Evolutionary conservation across 148 eudicot species (phyloP).

Genomic region (Fagopyrum homotropicum): DNA sequence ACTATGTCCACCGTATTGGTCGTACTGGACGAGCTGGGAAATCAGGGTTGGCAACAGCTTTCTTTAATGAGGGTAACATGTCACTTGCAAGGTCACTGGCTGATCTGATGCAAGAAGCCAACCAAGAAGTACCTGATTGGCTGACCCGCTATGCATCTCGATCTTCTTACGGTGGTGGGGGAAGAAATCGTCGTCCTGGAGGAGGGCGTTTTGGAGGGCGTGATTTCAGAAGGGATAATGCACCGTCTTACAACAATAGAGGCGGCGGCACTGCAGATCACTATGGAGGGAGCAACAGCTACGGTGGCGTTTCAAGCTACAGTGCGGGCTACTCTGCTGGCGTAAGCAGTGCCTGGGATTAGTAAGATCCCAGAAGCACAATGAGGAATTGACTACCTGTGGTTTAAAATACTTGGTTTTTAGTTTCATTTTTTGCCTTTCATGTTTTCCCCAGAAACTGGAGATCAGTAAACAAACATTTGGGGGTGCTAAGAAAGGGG

Average conservation of each 20-base stretch:
- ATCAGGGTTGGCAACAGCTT: constrained; percentile 83
- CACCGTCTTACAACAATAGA: constrained; percentile 24
- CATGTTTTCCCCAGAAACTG: constrained; percentile 13
- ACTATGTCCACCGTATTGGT: constrained; percentile 85
- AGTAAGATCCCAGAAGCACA: constrained; percentile 5
- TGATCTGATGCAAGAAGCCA: constrained; percentile 78
- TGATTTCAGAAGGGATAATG: constrained; percentile 53
- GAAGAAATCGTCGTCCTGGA: constrained; percentile 40
- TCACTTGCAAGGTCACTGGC: constrained; percentile 55
- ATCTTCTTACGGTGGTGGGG: constrained; percentile 39
- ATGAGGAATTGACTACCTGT: neutral
- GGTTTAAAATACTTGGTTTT: constrained; percentile 3
- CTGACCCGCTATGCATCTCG: constrained; percentile 54
- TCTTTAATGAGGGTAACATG: constrained; percentile 62
- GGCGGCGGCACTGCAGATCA: constrained; percentile 26
- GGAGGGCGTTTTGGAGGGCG: constrained; percentile 63
- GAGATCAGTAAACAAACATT: constrained; percentile 10
- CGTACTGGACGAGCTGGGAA: constrained; percentile 94
- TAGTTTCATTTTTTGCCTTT: constrained; percentile 9
- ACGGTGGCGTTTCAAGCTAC: constrained; percentile 24
- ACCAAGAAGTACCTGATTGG: constrained; percentile 81
- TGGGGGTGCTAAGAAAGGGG: constrained; percentile 16
- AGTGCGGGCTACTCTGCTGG: constrained; percentile 35
- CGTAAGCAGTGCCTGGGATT: constrained; percentile 77
- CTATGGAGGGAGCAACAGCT: constrained; percentile 35